Percentiles rank a stretch among this genome's conserved stretches.
Conservation (phyloP, 805 yeast genomes). For the Soucietia sequanensis region DNA sequence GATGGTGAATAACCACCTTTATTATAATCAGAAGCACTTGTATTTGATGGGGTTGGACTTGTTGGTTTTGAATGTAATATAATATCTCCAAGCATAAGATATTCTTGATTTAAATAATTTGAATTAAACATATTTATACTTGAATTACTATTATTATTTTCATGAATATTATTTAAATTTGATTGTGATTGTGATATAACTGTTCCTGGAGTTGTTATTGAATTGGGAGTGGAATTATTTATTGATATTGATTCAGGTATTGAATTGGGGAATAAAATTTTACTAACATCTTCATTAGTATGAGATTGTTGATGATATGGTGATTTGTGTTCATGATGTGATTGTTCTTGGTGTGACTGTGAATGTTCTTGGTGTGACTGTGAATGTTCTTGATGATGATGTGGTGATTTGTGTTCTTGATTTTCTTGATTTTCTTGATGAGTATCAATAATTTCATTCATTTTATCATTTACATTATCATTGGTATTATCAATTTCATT, state of each 20-base stretch:
- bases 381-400: no score
- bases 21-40: constrained; percentile 15
- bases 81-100: constrained; percentile 51
- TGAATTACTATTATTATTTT: not conserved
- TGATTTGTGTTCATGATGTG: no score
- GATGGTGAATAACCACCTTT: not conserved
- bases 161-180: no score
- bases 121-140: constrained; percentile 34
- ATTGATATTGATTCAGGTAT: constrained; percentile 12
- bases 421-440: no score
- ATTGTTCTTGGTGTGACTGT: no score
- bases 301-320: no score
- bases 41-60: constrained; percentile 38
- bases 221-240: constrained; percentile 5
- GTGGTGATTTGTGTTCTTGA: no score
- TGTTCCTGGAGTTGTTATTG: constrained; percentile 5
- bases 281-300: constrained; percentile 26
- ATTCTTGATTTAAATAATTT: constrained; percentile 50
- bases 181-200: not conserved
- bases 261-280: constrained; percentile 14
- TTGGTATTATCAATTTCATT: no score
- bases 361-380: no score
- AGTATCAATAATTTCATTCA: no score
- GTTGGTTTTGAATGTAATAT: constrained; percentile 39
- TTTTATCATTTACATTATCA: not conserved